A percentile compares a stretch with the other conserved stretches of the same genome.
Evolutionary conservation across 2,329 filamentous ascomycete genomes (phyloP).

Genomic region (Coniella vitis): DNA sequence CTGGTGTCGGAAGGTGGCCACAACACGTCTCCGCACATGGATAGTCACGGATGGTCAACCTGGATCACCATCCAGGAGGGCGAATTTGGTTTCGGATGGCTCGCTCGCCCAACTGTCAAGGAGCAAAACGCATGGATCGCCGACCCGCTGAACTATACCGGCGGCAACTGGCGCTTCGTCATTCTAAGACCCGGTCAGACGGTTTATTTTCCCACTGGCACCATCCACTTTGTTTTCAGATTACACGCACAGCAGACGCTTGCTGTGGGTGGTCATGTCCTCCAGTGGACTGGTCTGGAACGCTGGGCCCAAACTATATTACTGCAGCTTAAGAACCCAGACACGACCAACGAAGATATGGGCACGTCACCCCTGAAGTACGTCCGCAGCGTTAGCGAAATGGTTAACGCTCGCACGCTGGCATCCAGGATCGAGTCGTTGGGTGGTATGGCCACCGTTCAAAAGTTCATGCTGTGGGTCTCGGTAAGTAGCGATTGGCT

Average conservation of each 20-base stretch:
- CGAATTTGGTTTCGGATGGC: conserved; percentile 26
- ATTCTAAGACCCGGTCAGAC: conserved; percentile 28
- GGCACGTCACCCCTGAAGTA: conserved; percentile 14
- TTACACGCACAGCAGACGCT: conserved; percentile 22
- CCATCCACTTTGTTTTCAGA: conserved; percentile 29
- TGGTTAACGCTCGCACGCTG: conserved; percentile 12
- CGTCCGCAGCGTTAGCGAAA: conserved; percentile 11
- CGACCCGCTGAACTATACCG: conserved; percentile 20
- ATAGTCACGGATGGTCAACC: conserved; percentile 28
- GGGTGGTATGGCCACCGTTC: conserved; percentile 13
- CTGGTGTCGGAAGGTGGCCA: conserved; percentile 28
- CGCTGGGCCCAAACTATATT: conserved; percentile 25
- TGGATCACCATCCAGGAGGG: conserved; percentile 29
- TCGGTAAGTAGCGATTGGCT: neutral
- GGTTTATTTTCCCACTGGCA: conserved; percentile 28
- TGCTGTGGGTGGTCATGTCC: conserved; percentile 27
- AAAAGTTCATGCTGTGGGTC: conserved; percentile 8
- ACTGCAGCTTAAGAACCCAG: conserved; percentile 23
- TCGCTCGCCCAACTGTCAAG: conserved; percentile 22
- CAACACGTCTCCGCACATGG: conserved; percentile 28
- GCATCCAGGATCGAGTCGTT: conserved; percentile 11
- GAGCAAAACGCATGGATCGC: conserved; percentile 23
- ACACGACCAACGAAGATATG: conserved; percentile 27
- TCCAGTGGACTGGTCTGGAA: conserved; percentile 27
- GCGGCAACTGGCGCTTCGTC: conserved; percentile 26